Evolutionary conservation across 305 asterid genomes (phyloP).

Genomic region (Fraxinus albicans): DNA sequence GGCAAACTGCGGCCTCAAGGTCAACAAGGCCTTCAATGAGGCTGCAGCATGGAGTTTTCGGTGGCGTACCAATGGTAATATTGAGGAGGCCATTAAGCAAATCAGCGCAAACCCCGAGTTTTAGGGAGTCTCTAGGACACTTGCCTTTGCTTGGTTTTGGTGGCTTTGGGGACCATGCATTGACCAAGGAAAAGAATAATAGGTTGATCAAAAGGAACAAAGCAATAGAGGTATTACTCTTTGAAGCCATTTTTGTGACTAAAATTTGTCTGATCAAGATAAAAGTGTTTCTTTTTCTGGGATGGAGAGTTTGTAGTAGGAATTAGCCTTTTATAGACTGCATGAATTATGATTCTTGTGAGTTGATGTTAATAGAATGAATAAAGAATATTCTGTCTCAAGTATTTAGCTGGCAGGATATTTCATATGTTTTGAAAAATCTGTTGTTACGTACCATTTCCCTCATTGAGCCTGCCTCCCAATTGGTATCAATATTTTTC

Average conservation of each 20-base stretch:
- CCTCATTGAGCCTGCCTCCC: not conserved
- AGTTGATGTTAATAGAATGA: not conserved
- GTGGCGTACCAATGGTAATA: constrained; percentile 27
- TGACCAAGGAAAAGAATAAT: constrained; percentile 22
- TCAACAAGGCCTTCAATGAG: constrained; percentile 1
- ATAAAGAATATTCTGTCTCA: not conserved
- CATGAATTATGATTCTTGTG: not conserved
- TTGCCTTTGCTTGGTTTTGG: constrained; percentile 24
- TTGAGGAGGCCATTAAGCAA: constrained; percentile 25
- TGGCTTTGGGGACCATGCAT: constrained; percentile 25
- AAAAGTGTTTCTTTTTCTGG: not conserved
- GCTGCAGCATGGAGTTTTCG: not conserved
- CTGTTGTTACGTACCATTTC: not conserved
- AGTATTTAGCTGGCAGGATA: not conserved
- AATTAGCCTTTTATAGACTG: not conserved
- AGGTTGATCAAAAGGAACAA: constrained; percentile 23
- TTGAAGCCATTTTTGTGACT: constrained; percentile 21
- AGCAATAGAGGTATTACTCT: constrained; percentile 12
- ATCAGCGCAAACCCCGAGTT: constrained; percentile 30
- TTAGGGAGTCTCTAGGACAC: constrained; percentile 35
- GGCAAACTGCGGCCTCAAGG: constrained; percentile 11
- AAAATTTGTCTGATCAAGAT: not conserved
- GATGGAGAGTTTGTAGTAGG: not conserved
- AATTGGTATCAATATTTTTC: not conserved
- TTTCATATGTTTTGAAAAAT: not conserved